Evolutionary conservation across 1,139 yeast species (phyloP).

Genomic region (Starmera stellimalicola): DNA sequence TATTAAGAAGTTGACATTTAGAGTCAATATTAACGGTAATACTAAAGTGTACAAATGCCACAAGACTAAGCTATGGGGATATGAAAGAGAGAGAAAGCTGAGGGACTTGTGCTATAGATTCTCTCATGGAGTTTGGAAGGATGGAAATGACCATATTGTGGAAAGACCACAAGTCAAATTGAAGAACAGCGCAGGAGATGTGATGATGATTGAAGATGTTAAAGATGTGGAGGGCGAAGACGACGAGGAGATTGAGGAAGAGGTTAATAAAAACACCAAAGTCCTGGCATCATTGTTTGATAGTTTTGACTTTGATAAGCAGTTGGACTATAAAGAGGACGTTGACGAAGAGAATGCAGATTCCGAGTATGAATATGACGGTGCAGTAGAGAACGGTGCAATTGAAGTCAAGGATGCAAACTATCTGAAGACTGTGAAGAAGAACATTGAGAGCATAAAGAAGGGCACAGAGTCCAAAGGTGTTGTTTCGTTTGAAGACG

Average conservation of each 20-base stretch:
- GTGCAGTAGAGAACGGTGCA: conserved; percentile 27
- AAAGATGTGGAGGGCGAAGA: conserved; percentile 19
- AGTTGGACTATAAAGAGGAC: conserved; percentile 41
- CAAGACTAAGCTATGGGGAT: conserved; percentile 86
- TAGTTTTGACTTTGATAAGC: conserved; percentile 52
- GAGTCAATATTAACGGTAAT: conserved; percentile 56
- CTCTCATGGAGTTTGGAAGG: conserved; percentile 66
- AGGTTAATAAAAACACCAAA: conserved; percentile 30
- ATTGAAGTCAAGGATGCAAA: conserved; percentile 7
- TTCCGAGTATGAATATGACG: conserved; percentile 36
- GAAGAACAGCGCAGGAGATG: conserved; percentile 14
- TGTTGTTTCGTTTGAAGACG: conserved; percentile 5
- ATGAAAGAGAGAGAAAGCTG: conserved; percentile 52
- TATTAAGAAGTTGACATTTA: conserved; percentile 48
- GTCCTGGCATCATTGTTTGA: conserved; percentile 45
- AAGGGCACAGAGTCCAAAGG: conserved; percentile 3
- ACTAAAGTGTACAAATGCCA: conserved; percentile 47
- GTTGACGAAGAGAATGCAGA: conserved; percentile 32
- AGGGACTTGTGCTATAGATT: conserved; percentile 58
- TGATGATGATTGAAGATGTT: conserved; percentile 12
- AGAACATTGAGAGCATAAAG: conserved; percentile 3
- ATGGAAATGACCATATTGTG: conserved; percentile 72
- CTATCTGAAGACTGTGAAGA: conserved; percentile 2
- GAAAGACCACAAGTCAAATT: conserved; percentile 37
- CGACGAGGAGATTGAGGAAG: conserved; percentile 24